phyloP scores from a whole-genome alignment of 495 filamentous ascomycete genomes.

The Penicillium malachiteum region DNA sequence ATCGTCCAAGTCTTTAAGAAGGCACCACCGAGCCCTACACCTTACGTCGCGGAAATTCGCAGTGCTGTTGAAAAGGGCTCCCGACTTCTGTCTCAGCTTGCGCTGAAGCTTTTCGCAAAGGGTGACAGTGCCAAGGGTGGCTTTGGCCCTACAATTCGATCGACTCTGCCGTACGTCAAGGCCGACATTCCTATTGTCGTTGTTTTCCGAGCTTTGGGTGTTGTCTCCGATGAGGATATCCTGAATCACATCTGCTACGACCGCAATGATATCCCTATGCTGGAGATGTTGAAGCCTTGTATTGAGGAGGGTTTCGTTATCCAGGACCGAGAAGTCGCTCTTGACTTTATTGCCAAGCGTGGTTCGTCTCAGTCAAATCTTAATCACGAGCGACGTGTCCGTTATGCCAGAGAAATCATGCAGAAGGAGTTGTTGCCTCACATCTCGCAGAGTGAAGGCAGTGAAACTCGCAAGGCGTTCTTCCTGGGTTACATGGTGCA shows the following conservation, averaged over 20 bases:
- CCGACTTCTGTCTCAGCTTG: constrained; percentile 83
- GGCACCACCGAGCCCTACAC: constrained; percentile 78
- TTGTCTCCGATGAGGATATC: constrained; percentile 98
- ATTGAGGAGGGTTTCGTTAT: constrained; percentile 96
- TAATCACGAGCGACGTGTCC: constrained; percentile 81
- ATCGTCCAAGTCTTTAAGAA: constrained; percentile 99
- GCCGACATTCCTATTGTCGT: constrained; percentile 89
- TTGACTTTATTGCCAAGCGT: constrained; percentile 95
- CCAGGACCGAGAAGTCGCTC: constrained; percentile 90
- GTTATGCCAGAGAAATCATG: constrained; percentile 88
- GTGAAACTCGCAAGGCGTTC: constrained; percentile 94
- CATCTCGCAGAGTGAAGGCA: constrained; percentile 94
- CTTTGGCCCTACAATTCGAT: constrained; percentile 83
- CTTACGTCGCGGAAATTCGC: constrained; percentile 92
- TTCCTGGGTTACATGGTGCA: constrained; percentile 99
- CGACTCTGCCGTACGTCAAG: constrained; percentile 89
- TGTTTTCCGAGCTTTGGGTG: constrained; percentile 91
- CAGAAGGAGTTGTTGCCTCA: constrained; percentile 96
- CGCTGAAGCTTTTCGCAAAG: constrained; percentile 83
- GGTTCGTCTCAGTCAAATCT: constrained; percentile 67
- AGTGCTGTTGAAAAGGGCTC: constrained; percentile 96
- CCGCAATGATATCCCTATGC: constrained; percentile 89
- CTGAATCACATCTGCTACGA: constrained; percentile 97
- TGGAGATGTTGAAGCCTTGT: constrained; percentile 95
- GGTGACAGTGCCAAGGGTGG: constrained; percentile 73